Conservation (phyloP, 139 green algal genomes). For the Chlamydomonas eustigma region DNA sequence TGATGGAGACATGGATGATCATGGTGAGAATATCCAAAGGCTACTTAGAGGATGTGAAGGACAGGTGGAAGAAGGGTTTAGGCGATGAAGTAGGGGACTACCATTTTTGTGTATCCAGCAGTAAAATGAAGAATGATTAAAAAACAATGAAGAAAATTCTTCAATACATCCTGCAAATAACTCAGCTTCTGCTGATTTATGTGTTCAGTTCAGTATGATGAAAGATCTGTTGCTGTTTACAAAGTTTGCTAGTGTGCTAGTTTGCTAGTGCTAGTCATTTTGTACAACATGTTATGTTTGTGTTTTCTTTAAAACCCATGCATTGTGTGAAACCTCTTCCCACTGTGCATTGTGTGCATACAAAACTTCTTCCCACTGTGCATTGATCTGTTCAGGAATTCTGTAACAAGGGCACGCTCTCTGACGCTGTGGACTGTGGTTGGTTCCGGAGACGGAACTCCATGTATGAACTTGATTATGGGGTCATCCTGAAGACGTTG, state of each 20-base stretch:
- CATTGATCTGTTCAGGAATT: conserved; percentile 11
- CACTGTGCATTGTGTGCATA: too few relatives aligned
- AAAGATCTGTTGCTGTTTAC: too few relatives aligned
- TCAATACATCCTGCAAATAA: not conserved
- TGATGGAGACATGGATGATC: conserved; percentile 57
- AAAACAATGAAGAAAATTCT: not conserved
- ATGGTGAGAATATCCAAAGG: too few relatives aligned
- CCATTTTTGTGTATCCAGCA: not conserved
- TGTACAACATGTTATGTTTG: too few relatives aligned
- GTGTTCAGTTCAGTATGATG: not conserved
- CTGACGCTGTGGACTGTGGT: conserved; percentile 34
- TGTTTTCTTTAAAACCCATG: too few relatives aligned
- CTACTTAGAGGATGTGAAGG: too few relatives aligned
- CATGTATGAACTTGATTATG: conserved; percentile 30
- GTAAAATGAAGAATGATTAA: not conserved
- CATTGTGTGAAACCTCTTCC: too few relatives aligned
- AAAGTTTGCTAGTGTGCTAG: too few relatives aligned
- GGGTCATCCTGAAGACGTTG: conserved; percentile 20
- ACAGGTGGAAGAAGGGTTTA: too few relatives aligned
- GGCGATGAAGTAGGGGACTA: not conserved
- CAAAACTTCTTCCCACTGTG: not conserved
- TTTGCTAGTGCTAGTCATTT: too few relatives aligned
- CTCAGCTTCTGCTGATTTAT: not conserved
- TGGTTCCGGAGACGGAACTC: conserved; percentile 31
- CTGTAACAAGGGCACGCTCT: conserved; percentile 39